These are phyloP conservation scores for Globisporangium irregulare DNA, from an alignment of 352 stramenopile genomes.

Conservation along the genomic window DNA sequence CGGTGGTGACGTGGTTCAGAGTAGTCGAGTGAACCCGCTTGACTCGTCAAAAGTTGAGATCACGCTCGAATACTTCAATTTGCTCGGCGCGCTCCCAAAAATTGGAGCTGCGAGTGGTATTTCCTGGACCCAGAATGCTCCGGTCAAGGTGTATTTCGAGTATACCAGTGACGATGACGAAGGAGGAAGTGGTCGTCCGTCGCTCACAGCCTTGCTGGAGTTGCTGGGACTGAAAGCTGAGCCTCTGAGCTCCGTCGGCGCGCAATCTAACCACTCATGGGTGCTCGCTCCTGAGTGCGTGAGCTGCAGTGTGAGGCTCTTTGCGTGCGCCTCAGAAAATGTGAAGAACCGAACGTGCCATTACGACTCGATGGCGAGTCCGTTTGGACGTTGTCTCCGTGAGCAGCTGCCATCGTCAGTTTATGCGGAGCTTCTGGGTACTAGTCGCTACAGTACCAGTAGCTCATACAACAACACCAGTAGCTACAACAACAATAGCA, in stretches of 20 bases:
- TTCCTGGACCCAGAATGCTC: conserved; percentile 7
- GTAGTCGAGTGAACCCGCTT: background rate
- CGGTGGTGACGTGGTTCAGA: conserved; percentile 16
- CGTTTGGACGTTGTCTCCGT: conserved; percentile 16
- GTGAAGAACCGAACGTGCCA: conserved; percentile 16
- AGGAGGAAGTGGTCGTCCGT: background rate
- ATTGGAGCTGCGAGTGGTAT: background rate
- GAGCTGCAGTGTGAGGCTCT: conserved; percentile 17
- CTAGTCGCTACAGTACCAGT: background rate
- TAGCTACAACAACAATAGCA: background rate
- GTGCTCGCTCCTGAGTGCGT: conserved; percentile 16
- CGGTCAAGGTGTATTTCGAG: conserved; percentile 15
- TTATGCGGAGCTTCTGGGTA: conserved; percentile 6
- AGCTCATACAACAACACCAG: background rate
- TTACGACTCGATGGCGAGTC: conserved; percentile 14
- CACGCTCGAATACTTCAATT: conserved; percentile 15
- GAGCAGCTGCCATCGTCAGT: conserved; percentile 1
- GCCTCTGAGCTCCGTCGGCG: conserved; percentile 8
- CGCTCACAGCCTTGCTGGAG: conserved; percentile 4
- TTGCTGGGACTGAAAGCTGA: conserved; percentile 4
- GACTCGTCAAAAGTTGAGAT: background rate
- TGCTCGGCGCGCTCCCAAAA: conserved; percentile 8
- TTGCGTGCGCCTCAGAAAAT: conserved; percentile 1
- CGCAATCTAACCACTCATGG: conserved; percentile 14
- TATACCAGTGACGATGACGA: conserved; percentile 2